Conservation (phyloP, 2,329 filamentous ascomycete species). For the Chrysosporium keratinophilum region DNA sequence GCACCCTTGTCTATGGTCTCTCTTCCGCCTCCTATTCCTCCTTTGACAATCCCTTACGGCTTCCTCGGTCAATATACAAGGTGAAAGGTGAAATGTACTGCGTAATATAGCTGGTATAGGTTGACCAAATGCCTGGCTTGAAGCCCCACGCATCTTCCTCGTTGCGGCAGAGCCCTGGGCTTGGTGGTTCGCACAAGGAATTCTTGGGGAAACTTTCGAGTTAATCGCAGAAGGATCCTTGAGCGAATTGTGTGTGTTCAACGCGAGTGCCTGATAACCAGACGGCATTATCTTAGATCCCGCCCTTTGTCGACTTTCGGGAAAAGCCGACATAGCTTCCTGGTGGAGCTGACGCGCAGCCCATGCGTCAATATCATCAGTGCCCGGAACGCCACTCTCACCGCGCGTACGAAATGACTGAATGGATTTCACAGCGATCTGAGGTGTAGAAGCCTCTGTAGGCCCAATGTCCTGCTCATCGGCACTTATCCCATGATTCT, state of each 20-base stretch:
- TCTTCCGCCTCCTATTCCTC: conserved; percentile 28
- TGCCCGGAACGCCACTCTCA: conserved; percentile 44
- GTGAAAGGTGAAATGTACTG: conserved; percentile 63
- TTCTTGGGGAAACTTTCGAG: neutral
- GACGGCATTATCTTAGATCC: neutral
- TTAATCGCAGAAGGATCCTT: neutral
- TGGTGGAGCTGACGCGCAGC: conserved; percentile 65
- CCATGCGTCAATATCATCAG: conserved; percentile 59
- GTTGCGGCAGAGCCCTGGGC: conserved; percentile 70
- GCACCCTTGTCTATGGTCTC: conserved; percentile 15
- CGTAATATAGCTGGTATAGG: conserved; percentile 63
- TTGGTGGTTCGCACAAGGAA: conserved; percentile 6
- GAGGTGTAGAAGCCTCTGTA: conserved; percentile 2
- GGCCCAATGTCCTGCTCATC: conserved; percentile 14
- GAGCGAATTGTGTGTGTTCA: too few relatives aligned
- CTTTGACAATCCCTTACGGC: conserved; percentile 34
- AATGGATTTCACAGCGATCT: conserved; percentile 8
- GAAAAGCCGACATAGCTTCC: conserved; percentile 42
- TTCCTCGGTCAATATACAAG: conserved; percentile 43
- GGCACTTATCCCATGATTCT: conserved; percentile 21
- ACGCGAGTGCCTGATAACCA: too few relatives aligned
- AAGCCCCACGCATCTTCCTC: conserved; percentile 53
- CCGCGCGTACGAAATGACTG: neutral
- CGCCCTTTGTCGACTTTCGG: neutral
- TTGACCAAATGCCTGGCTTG: conserved; percentile 68